Evolutionary conservation across 2,329 filamentous ascomycete genomes (phyloP).

Genomic region (Verticillium isaacii): DNA sequence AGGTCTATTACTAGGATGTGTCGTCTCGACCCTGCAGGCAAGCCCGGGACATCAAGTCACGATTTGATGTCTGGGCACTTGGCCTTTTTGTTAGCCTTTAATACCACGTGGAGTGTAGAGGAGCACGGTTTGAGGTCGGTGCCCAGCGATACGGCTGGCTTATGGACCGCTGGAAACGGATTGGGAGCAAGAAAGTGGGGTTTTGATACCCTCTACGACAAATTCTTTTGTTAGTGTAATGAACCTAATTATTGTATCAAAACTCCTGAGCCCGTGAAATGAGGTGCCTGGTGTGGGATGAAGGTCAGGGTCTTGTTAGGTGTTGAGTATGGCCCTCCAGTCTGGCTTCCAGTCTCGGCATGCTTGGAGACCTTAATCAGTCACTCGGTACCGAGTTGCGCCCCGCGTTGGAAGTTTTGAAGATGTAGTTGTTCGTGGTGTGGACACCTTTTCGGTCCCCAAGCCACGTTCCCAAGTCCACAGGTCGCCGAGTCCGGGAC

Average conservation of each 20-base stretch:
- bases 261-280: background rate
- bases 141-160: background rate
- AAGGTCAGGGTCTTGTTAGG: too few species aligned
- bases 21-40: background rate
- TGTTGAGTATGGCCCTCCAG: too few species aligned
- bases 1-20: slow-evolving; percentile 33
- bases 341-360: too few species aligned
- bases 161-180: background rate
- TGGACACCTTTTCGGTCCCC: too few species aligned
- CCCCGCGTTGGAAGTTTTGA: too few species aligned
- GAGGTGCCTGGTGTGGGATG: background rate
- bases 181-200: background rate
- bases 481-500: too few species aligned
- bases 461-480: too few species aligned
- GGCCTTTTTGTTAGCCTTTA: background rate
- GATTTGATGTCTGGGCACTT: background rate
- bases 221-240: background rate
- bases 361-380: too few species aligned
- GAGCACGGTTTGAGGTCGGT: background rate
- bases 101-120: background rate
- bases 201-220: background rate
- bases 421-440: too few species aligned
- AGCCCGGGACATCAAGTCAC: background rate
- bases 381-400: too few species aligned
- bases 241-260: background rate